A percentile compares a stretch with the other conserved stretches of the same genome.
These are phyloP conservation scores for Pyricularia sp. DNA, from an alignment of 2,329 filamentous ascomycete genomes.

Conservation along the genomic window DNA sequence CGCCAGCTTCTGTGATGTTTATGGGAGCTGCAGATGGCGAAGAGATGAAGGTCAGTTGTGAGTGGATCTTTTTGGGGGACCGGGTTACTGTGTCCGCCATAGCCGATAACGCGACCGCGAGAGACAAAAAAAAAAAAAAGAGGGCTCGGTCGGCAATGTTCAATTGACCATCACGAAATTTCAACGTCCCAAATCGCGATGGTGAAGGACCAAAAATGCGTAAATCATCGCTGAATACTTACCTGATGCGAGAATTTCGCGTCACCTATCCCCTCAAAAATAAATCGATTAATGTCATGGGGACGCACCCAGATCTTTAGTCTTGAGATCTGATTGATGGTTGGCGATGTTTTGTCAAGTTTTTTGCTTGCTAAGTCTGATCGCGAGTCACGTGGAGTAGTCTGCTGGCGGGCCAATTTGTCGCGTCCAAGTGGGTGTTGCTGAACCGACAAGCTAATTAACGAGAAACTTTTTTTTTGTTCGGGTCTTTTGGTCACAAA, in stretches of 20 bases:
- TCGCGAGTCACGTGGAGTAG: not conserved
- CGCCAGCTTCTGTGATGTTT: conserved; percentile 18
- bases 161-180: not conserved
- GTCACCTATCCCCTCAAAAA: not conserved
- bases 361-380: not conserved
- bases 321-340: not conserved
- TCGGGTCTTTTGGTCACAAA: not conserved
- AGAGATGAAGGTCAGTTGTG: not conserved
- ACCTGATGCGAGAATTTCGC: not conserved
- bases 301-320: not conserved
- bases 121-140: not conserved
- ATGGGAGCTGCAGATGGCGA: not conserved
- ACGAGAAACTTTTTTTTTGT: not conserved
- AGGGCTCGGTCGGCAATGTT: not conserved
- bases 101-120: not conserved
- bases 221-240: not conserved
- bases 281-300: not conserved
- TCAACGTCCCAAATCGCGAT: not conserved
- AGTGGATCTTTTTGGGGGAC: not conserved
- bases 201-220: not conserved
- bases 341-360: not conserved
- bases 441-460: not conserved
- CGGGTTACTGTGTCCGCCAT: not conserved
- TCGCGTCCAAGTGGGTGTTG: not conserved
- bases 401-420: not conserved